A percentile compares a stretch with the other conserved stretches of the same genome.
Conservation (phyloP, 2,329 filamentous ascomycete species). For the Colletotrichum costaricense region DNA sequence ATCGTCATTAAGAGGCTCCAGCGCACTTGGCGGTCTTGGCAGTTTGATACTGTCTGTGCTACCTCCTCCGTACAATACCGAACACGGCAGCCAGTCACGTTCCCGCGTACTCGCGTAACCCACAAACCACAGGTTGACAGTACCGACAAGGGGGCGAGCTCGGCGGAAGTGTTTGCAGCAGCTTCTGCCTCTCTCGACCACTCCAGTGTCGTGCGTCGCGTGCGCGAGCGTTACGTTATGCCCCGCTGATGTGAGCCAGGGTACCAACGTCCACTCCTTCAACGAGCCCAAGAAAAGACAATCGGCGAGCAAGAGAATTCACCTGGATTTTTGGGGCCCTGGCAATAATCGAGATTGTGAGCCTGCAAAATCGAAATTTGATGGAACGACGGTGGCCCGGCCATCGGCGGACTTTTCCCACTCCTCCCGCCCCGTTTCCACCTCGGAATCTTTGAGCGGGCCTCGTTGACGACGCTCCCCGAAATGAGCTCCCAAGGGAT, state of each 20-base stretch:
- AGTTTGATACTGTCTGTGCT: conserved; percentile 27
- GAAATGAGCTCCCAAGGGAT: conserved; percentile 26
- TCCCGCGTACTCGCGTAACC: conserved; percentile 23
- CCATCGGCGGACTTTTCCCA: conserved; percentile 18
- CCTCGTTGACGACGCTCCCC: conserved; percentile 23
- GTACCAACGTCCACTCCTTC: conserved; percentile 5
- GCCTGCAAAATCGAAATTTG: conserved; percentile 18
- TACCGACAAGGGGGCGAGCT: conserved; percentile 2
- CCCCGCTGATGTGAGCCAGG: conserved; percentile 24
- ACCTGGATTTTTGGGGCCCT: background rate
- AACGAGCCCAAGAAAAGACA: background rate
- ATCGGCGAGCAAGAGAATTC: background rate
- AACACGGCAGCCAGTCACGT: conserved; percentile 17
- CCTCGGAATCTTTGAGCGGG: conserved; percentile 26
- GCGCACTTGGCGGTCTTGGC: conserved; percentile 31
- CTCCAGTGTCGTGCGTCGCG: conserved; percentile 13
- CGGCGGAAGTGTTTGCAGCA: conserved; percentile 22
- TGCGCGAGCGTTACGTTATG: conserved; percentile 3
- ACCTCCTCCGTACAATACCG: background rate
- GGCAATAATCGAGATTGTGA: conserved; percentile 31
- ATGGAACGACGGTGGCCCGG: conserved; percentile 9
- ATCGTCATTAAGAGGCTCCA: conserved; percentile 22
- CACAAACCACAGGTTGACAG: background rate
- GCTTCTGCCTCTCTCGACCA: conserved; percentile 2
- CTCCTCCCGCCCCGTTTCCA: conserved; percentile 23